Conservation (phyloP, 208 protist genomes). For the Naegleria gruberi region DNA sequence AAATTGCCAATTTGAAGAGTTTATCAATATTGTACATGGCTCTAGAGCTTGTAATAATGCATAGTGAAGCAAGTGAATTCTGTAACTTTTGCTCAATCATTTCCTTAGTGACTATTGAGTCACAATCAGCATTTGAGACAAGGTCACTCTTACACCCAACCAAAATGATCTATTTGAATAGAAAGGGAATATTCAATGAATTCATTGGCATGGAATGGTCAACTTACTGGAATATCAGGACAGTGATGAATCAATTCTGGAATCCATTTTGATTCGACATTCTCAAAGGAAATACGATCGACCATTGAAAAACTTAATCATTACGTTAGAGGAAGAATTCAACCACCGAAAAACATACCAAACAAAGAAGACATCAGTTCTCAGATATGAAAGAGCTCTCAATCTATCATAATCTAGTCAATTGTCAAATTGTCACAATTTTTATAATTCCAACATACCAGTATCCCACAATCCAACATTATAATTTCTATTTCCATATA, state of each 20-base stretch:
- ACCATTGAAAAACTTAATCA: slow-evolving; percentile 61
- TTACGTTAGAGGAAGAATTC: too few species aligned
- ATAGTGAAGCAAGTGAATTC: background rate
- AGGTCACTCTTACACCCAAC: background rate
- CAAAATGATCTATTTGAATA: slow-evolving; percentile 7
- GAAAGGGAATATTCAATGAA: too few species aligned
- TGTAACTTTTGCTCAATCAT: background rate
- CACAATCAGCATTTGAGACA: background rate
- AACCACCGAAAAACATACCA: slow-evolving; percentile 35
- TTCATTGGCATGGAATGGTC: background rate
- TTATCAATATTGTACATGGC: background rate
- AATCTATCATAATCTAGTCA: slow-evolving; percentile 71
- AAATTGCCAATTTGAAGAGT: background rate
- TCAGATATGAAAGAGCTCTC: slow-evolving; percentile 68
- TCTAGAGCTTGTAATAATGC: background rate
- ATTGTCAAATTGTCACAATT: background rate
- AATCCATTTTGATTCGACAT: slow-evolving; percentile 51
- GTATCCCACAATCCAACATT: slow-evolving; percentile 8
- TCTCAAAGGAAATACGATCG: slow-evolving; percentile 52
- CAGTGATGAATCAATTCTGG: slow-evolving; percentile 65
- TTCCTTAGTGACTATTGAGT: background rate
- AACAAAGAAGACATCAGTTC: slow-evolving; percentile 66
- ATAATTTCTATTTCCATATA: background rate
- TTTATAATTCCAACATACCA: too few species aligned
- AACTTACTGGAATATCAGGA: slow-evolving; percentile 48